Evolutionary conservation across 495 filamentous ascomycete genomes (phyloP).

Genomic region (Neurospora cerealis): DNA sequence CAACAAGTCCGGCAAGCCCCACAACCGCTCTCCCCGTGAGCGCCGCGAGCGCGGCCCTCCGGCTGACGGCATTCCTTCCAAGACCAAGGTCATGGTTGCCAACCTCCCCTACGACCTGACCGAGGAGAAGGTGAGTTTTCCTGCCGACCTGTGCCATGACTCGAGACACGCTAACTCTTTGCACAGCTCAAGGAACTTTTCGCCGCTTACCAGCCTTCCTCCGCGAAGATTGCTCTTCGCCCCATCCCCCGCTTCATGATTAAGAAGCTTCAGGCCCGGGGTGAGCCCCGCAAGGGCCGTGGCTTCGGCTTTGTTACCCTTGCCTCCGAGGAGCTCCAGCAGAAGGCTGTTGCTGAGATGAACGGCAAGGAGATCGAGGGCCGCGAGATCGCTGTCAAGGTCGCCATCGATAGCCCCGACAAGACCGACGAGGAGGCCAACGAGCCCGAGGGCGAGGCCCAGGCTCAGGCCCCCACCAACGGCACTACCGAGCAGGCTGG

Average conservation of each 20-base stretch:
- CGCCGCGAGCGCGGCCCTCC: conserved; percentile 85
- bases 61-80: conserved; percentile 94
- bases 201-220: conserved; percentile 73
- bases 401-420: conserved; percentile 97
- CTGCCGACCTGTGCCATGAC: neutral
- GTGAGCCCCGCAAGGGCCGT: conserved; percentile 97
- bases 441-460: conserved; percentile 34
- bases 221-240: conserved; percentile 95
- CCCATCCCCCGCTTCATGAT: conserved; percentile 99
- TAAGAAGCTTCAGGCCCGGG: conserved; percentile 96
- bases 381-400: conserved; percentile 98
- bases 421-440: conserved; percentile 83
- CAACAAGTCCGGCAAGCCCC: conserved; percentile 38
- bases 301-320: conserved; percentile 98
- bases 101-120: conserved; percentile 96
- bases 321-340: conserved; percentile 86
- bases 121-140: conserved; percentile 72
- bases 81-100: conserved; percentile 99
- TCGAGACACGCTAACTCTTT: conserved; percentile 29
- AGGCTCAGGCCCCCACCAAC: conserved; percentile 9
- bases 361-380: conserved; percentile 98
- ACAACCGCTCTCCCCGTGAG: conserved; percentile 40
- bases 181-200: conserved; percentile 92
- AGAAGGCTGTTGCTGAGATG: conserved; percentile 96
- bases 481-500: neutral